Percentiles rank a stretch among this genome's conserved stretches.
These are phyloP conservation scores for Trichoderma sp. DNA, from an alignment of 2,329 filamentous ascomycete species.

Conservation along the genomic window DNA sequence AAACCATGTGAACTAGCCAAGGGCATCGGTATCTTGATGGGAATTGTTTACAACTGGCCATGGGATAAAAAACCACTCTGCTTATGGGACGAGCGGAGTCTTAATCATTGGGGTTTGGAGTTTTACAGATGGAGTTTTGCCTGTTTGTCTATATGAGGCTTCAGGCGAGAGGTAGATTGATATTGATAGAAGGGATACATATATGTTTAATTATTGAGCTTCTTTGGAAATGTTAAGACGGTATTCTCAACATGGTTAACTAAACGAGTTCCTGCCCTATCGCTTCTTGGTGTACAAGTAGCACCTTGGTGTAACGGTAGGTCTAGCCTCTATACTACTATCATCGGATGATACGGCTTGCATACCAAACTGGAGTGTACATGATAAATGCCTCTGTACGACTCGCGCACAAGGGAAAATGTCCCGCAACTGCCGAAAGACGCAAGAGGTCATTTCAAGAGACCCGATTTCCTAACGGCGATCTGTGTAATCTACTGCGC, in stretches of 20 bases:
- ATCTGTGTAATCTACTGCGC: background rate
- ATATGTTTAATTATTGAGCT: background rate
- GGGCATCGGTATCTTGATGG: background rate
- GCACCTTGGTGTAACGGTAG: background rate
- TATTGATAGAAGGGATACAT: background rate
- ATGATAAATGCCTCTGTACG: background rate
- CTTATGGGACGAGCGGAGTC: background rate
- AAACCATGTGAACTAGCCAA: background rate
- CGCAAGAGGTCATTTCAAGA: background rate
- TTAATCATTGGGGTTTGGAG: background rate
- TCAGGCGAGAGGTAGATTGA: background rate
- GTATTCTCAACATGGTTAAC: background rate
- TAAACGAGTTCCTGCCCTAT: background rate
- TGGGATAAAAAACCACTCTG: background rate
- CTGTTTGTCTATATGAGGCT: background rate
- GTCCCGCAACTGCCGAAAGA: background rate
- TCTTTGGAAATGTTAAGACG: background rate
- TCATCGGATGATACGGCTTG: background rate
- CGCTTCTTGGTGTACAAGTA: background rate
- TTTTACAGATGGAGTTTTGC: background rate
- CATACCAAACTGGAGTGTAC: background rate
- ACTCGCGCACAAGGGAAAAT: background rate
- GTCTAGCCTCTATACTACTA: background rate
- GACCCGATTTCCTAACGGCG: background rate
- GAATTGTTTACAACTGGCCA: background rate